Evolutionary conservation across 148 eudicot species (phyloP), one percentile per base, ranked within the genome.

Genomic region (Cornus kousa): DNA sequence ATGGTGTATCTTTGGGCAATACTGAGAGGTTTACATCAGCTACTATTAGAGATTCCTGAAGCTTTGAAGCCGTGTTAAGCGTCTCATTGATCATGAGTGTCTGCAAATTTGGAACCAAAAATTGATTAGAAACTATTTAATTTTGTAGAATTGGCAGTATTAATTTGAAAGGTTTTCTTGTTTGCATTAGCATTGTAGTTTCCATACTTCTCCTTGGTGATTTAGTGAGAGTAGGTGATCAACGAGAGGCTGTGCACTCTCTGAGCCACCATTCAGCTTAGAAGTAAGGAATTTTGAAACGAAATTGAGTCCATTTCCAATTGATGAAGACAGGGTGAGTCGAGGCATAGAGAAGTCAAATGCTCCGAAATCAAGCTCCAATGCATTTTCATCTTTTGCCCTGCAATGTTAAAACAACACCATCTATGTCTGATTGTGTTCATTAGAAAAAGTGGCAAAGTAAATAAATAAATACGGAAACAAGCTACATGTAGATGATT

Each of bases 311-410:
- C 98, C 98, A 70, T 90, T 89, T 83, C 98, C 98, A 39, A 95
- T 85, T 1, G 97, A 93, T 73, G 94, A 86, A 35, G 98, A 85
- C 39, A 93, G 77, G 40, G 90, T 91, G 72, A 93, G 82, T 74
- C 55, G 88, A 32, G 97, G 98, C 62, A 70, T 69, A 11, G 94
- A 83, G 72, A 83, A 89, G 14, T 90, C 96, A 81, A 86, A 77
- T 59, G 98, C 96, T 78, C 92, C 98, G 80, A 95, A 95, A 82
- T 95, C 97, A 46, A 95, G 80, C 80, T 95, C 97, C 77, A 91
- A 78, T 22, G 97, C 93, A 84, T 91, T 89, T 68, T 87, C 98
- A 79, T 95, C 98, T 48, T 91, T 90, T 28, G 96, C 95, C 98
- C 98, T 95, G 90, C 83, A 87, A 80, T 65, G 16, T 78, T 32